A percentile compares a stretch with the other conserved stretches of the same genome.
Conservation (phyloP, 306 rosid species). For the Acacia melanoxylon region DNA sequence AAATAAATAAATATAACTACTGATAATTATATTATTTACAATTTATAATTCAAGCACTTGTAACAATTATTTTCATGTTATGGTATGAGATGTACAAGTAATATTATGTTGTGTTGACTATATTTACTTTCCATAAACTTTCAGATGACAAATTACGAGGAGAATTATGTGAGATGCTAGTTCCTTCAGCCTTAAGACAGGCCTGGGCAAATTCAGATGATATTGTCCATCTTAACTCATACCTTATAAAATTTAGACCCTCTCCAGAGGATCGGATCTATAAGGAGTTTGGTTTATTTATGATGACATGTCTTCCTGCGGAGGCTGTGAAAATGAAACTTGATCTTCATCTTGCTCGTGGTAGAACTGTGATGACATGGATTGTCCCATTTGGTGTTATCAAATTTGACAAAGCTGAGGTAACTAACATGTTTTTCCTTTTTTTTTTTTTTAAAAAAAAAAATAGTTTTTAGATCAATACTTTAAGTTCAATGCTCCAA, state of each 20-base stretch:
- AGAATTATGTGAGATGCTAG: constrained; percentile 76
- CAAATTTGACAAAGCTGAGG: constrained; percentile 73
- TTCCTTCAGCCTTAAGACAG: constrained; percentile 62
- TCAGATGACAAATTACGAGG: constrained; percentile 61
- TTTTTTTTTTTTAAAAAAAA: no score
- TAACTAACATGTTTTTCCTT: constrained; percentile 25
- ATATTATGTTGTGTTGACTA: constrained; percentile 13
- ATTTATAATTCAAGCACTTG: not conserved
- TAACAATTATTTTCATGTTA: not conserved
- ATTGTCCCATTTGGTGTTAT: constrained; percentile 66
- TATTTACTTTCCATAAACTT: constrained; percentile 26
- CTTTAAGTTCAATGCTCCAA: constrained; percentile 13
- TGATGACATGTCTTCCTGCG: constrained; percentile 63
- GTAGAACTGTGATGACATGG: constrained; percentile 77
- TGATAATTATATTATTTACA: not conserved
- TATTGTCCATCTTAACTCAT: constrained; percentile 51
- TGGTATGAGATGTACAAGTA: constrained; percentile 2
- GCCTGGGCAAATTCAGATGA: constrained; percentile 52
- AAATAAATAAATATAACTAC: not conserved
- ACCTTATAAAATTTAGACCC: constrained; percentile 68
- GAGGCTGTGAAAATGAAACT: constrained; percentile 84
- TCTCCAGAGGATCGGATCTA: constrained; percentile 74
- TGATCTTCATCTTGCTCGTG: constrained; percentile 87
- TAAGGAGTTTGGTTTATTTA: constrained; percentile 72
- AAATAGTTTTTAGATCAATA: not conserved